Evolutionary conservation across 176 grass and related monocot genomes (phyloP).

Genomic region (Zea luxurians): DNA sequence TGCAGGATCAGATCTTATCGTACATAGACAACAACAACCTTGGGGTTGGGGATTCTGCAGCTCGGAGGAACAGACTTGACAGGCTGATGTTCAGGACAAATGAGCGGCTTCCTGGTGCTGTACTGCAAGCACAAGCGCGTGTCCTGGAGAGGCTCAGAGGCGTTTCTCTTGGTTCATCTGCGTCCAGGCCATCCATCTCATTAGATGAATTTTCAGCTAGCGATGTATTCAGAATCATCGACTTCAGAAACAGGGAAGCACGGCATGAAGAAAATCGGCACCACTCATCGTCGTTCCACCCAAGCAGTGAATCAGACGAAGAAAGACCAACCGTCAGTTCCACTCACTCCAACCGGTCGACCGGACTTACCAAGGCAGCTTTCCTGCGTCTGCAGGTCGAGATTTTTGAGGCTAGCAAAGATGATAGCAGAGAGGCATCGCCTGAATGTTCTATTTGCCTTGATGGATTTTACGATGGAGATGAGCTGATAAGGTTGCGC

Average conservation of each 20-base stretch:
- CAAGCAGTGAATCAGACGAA: slow-evolving; percentile 47
- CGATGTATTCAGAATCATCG: slow-evolving; percentile 56
- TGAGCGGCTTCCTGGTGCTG: slow-evolving; percentile 69
- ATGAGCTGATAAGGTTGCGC: slow-evolving; percentile 56
- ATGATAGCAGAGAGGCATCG: slow-evolving; percentile 44
- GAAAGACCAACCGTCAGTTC: slow-evolving; percentile 28
- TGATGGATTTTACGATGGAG: slow-evolving; percentile 60
- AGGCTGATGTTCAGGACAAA: slow-evolving; percentile 70
- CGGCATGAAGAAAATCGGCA: slow-evolving; percentile 26
- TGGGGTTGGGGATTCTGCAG: slow-evolving; percentile 33
- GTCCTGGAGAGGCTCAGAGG: slow-evolving; percentile 85
- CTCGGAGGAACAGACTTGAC: slow-evolving; percentile 55
- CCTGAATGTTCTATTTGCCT: slow-evolving; percentile 91
- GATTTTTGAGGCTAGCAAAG: slow-evolving; percentile 59
- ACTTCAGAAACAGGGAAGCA: slow-evolving; percentile 46
- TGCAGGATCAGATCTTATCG: slow-evolving; percentile 38
- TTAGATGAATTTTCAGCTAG: slow-evolving; percentile 57
- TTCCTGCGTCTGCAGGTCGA: slow-evolving; percentile 60
- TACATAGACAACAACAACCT: slow-evolving; percentile 10
- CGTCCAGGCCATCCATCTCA: slow-evolving; percentile 56
- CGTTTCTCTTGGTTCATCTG: slow-evolving; percentile 63
- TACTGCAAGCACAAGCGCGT: slow-evolving; percentile 76
- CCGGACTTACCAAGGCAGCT: slow-evolving; percentile 63
- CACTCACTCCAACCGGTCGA: slow-evolving; percentile 45
- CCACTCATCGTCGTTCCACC: slow-evolving; percentile 32